Evolutionary conservation across 768 basidiomycete species (phyloP), one percentile per base, ranked within the genome.

Genomic region (Fibroporia radiculosa): DNA sequence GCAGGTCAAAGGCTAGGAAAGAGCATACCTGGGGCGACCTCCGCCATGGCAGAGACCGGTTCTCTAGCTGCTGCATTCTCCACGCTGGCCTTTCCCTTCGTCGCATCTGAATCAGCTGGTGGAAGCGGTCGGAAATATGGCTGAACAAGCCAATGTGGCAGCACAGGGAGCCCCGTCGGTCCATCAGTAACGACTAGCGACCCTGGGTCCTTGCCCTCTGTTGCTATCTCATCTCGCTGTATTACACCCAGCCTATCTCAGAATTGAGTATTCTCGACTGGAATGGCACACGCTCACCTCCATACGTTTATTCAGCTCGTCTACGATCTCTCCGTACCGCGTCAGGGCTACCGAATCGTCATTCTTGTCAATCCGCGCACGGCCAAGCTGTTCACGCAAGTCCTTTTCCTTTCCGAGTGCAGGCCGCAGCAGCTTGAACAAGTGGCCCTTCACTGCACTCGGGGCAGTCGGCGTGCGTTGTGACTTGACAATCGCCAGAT

Each of bases 381-480:
- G 69, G 5, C 88, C 87, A 16, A 97, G 64, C 56, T 66, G 66
- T 45, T 88, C 80, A 32, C 95, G 70, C 47, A 96, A 61, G 57
- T 93, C 91, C 2, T 64, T 69, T 53, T 89, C 79, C 40, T 68
- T 60, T 18, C 56, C 65, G 25, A 97, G 67, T 0, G 81, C 84
- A 0, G 90, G 90, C 0, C 84, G 80, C 66, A 96, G 75, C 26
- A 99, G 62, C 64, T 96, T 90, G 76, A 96, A 99, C 26, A 99
- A 60, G 58, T 99, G 95, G 0, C 89, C 84, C 57, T 95, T 95
- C 53, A 97, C 75, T 0, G 86, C 89, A 52, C 85, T 82, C 13
- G 73, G 57, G 3, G 73, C 57, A 13, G 93, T 93, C 6, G 71
- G 68, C 11, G 91, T 93, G 60, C 78, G 75, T 23, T 86, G 75